Evolutionary conservation across 192 early-diverging fungal species (phyloP), one percentile per base, ranked within the genome.

Genomic region (Gorgonomyces haynaldii): DNA sequence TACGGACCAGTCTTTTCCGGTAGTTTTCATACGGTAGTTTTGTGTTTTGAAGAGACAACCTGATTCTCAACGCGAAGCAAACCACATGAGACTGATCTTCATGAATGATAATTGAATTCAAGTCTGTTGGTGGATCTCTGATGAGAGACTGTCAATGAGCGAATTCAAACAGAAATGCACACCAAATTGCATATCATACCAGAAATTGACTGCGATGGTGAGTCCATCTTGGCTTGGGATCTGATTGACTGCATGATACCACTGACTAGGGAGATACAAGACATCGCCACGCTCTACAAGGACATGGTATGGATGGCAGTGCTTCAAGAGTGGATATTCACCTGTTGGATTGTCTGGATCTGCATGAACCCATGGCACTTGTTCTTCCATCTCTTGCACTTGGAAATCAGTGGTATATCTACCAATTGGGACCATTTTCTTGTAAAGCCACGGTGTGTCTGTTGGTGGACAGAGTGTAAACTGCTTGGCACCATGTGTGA

Each of bases 181-280:
- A n/a, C n/a, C n/a, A n/a, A n/a, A n/a, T n/a, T n/a, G n/a, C n/a
- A n/a, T n/a, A n/a, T n/a, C n/a, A 56, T 70, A 70, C 68, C 72
- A 74, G 17, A 56, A 74, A 38, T 74, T 74, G 13, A 74, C 62
- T 4, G 72, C 72, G 2, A 74, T 62, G 6, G 60, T 53, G 2
- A 41, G 48, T 9, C 40, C 28, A 10, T 64, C 53, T 1, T 53
- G 28, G 23, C 10, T 19, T 25, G 61, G 50, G 8, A 28, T 20
- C 38, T 74, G 72, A 16, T 58, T 35, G 2, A 74, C 72, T 20
- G 57, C 51, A 44, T 74, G 72, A 34, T 59, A 57, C 72, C 68
- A 74, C 42, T 64, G 17, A 12, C 64, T 40, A 1, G 72, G 68
- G 0, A 74, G 56, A 39, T 71, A 74, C n/a, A 74, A 58, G 28